Conservation (phyloP, 2,329 filamentous ascomycete genomes). For the Lizonia empirigonia region DNA sequence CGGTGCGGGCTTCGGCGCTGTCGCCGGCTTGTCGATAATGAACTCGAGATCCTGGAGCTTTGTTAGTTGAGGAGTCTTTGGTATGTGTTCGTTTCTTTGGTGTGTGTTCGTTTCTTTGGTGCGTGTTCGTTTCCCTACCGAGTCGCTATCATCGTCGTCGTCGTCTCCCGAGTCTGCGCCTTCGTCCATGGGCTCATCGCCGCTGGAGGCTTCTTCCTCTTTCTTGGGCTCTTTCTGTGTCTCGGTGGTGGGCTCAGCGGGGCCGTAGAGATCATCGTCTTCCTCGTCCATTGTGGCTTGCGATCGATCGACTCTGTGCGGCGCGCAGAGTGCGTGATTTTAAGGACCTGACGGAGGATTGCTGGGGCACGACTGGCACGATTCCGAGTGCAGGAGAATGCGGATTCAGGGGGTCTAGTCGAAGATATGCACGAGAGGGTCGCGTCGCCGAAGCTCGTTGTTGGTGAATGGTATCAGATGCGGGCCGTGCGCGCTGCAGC, state of each 20-base stretch:
- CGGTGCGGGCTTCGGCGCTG: conserved; percentile 46
- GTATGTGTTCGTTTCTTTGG: too few species aligned
- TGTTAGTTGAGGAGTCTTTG: too few species aligned
- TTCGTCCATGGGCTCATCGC: conserved; percentile 54
- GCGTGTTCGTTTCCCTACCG: conserved; percentile 34
- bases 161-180: conserved; percentile 53
- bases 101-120: too few species aligned
- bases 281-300: conserved; percentile 54
- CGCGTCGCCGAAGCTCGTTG: conserved; percentile 1
- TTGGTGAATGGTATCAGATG: conserved; percentile 24
- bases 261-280: conserved; percentile 59
- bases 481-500: conserved; percentile 22
- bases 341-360: neutral
- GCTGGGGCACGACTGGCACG: neutral
- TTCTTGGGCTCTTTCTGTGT: conserved; percentile 32
- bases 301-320: neutral
- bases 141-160: conserved; percentile 54
- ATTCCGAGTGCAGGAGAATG: too few species aligned
- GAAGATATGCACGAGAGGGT: neutral
- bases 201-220: conserved; percentile 42
- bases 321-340: neutral
- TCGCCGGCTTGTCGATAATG: conserved; percentile 56
- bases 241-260: conserved; percentile 36
- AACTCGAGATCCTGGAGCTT: conserved; percentile 57
- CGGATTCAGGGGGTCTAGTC: neutral